Base-by-base conservation (phyloP, 345 rosid species). In the Populus nigra region DNA sequence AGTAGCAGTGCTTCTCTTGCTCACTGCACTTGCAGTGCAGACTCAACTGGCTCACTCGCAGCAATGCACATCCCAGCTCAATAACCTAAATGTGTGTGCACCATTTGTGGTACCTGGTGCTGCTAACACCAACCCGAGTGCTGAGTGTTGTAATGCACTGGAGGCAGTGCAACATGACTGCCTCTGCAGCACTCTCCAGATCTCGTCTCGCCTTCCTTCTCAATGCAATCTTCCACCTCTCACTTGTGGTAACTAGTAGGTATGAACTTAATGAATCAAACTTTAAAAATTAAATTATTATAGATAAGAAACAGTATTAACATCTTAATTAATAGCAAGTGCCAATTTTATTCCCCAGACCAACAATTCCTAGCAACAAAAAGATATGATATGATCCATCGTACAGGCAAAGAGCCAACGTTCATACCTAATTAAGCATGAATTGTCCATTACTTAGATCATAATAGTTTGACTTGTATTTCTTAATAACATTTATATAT, bases 171-270 rank as follows among this genome's bases (percentile, higher is more conserved):
- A 88, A 6, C 84, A 73, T 18, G 93, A 90, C 76, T 94, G 98
- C 79, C 81, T 94, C 75, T 93, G 99, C 89, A 91, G 69, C 94
- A 91, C 99, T 49, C 74, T 94, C 57, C 88, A 90, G 68, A 86
- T 94, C 53, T 92, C 93, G 1, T 80, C 93, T 53, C 89, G 87
- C 61, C 95, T 94, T 73, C 98, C 99, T 49, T 74, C 86, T 63
- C 89, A 77, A 12, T 93, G 99, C 90, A 88, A 77, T 76, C 73
- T 93, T 75, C 91, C 95, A 29, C 55, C 94, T 18, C 78, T 90
- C 80, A 50, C 83, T 5, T 95, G 98, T n/a, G 38, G 13, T 23
- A 61, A 49, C 63, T 49, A 70, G 65, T 31, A 75, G 36, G 12
- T 25, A 17, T 38, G 23, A 38, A 1, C 31, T n/a, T 67, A 4